Evolutionary conservation across 1,284 basidiomycete genomes (phyloP).

Genomic region (Trichosporon inkin): DNA sequence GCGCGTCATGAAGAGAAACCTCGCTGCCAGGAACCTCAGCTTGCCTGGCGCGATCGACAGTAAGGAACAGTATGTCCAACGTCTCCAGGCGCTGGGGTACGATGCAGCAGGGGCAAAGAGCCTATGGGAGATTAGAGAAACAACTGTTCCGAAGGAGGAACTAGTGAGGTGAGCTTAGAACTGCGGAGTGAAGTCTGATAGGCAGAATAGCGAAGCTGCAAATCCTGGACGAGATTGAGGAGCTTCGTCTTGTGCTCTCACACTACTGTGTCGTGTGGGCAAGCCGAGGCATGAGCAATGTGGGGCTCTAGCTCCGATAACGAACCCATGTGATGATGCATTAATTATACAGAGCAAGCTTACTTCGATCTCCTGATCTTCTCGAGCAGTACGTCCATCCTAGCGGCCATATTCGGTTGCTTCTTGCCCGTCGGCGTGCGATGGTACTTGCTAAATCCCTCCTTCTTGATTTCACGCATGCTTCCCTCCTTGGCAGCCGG

Average conservation of each 20-base stretch:
- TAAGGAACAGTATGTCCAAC: not conserved
- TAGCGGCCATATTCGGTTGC: slow-evolving; percentile 51
- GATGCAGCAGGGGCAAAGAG: slow-evolving; percentile 58
- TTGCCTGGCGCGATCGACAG: slow-evolving; percentile 63
- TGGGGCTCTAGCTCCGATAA: slow-evolving; percentile 6
- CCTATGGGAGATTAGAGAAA: slow-evolving; percentile 63
- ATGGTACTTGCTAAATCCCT: slow-evolving; percentile 37
- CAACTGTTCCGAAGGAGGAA: slow-evolving; percentile 58
- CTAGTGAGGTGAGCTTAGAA: slow-evolving; percentile 57
- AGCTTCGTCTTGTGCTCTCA: slow-evolving; percentile 75
- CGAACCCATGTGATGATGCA: not conserved
- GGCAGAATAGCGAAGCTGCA: slow-evolving; percentile 70
- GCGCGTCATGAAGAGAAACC: slow-evolving; percentile 77
- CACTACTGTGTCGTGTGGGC: slow-evolving; percentile 87
- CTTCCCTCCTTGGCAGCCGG: slow-evolving; percentile 5
- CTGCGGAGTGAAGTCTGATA: slow-evolving; percentile 4
- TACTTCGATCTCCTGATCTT: slow-evolving; percentile 45
- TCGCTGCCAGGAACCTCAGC: slow-evolving; percentile 69
- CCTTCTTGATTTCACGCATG: slow-evolving; percentile 37
- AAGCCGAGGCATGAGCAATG: slow-evolving; percentile 30
- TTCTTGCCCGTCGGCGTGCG: slow-evolving; percentile 28
- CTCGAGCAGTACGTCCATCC: slow-evolving; percentile 50
- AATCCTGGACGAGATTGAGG: slow-evolving; percentile 85
- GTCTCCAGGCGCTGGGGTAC: slow-evolving; percentile 10
- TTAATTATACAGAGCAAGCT: slow-evolving; percentile 15